phyloP scores from a whole-genome alignment of 805 yeast genomes.

The Saccharomycopsis lassenensis region DNA sequence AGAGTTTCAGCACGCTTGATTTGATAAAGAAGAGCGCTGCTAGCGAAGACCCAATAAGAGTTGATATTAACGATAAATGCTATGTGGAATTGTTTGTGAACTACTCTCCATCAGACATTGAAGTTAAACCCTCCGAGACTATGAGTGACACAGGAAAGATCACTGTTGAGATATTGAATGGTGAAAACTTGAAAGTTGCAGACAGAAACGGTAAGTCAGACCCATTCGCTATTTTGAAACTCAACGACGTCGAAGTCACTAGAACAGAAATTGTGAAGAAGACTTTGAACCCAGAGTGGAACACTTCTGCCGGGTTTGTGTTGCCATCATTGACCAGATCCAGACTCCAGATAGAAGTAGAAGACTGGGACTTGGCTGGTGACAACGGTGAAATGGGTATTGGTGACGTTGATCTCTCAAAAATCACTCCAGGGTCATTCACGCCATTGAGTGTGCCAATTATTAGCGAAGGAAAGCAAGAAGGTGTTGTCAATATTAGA shows the following conservation, averaged over 20 bases:
- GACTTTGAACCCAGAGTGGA: slow-evolving; percentile 67
- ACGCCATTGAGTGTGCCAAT: slow-evolving; percentile 38
- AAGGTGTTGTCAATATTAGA: slow-evolving; percentile 46
- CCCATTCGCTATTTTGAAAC: slow-evolving; percentile 45
- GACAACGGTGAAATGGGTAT: slow-evolving; percentile 51
- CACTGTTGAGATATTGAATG: slow-evolving; percentile 46
- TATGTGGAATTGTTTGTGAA: slow-evolving; percentile 40
- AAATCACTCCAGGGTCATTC: slow-evolving; percentile 33
- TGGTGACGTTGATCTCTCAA: slow-evolving; percentile 37
- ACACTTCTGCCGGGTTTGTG: slow-evolving; percentile 50
- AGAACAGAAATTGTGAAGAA: slow-evolving; percentile 55
- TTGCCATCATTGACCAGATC: slow-evolving; percentile 53
- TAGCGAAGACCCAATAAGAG: slow-evolving; percentile 33
- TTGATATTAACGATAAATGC: slow-evolving; percentile 30
- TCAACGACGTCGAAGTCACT: slow-evolving; percentile 43
- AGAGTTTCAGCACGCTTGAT: slow-evolving; percentile 38
- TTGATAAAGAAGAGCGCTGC: slow-evolving; percentile 44
- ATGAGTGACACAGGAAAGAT: slow-evolving; percentile 59
- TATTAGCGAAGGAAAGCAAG: slow-evolving; percentile 28
- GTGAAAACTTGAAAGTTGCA: slow-evolving; percentile 41
- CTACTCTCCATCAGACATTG: slow-evolving; percentile 46
- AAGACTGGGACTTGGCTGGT: slow-evolving; percentile 76
- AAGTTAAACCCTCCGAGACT: slow-evolving; percentile 47
- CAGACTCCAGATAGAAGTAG: slow-evolving; percentile 36
- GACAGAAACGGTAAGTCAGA: slow-evolving; percentile 73